Evolutionary conservation across 768 basidiomycete genomes (phyloP).

Genomic region (Kwoniella sp.): DNA sequence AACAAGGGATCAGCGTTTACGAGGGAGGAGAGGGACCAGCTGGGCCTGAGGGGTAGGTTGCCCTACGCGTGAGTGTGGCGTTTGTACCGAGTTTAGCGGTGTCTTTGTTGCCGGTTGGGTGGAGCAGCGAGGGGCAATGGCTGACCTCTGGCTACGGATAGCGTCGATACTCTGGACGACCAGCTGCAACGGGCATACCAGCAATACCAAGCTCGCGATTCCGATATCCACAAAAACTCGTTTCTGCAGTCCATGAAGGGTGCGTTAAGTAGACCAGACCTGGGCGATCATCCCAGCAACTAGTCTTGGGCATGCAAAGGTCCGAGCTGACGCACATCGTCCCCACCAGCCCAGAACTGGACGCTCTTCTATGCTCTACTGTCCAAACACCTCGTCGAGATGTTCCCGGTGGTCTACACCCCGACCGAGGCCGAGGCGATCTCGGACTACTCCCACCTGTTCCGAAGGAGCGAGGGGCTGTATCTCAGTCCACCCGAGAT

Average conservation of each 20-base stretch:
- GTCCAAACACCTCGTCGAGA: constrained; percentile 59
- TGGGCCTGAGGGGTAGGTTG: constrained; percentile 56
- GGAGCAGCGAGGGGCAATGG: no score
- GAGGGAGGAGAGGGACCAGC: constrained; percentile 61
- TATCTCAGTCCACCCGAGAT: constrained; percentile 62
- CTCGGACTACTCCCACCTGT: constrained; percentile 75
- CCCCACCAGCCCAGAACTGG: constrained; percentile 54
- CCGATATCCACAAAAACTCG: constrained; percentile 62
- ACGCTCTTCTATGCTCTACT: constrained; percentile 72
- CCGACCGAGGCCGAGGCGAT: constrained; percentile 68
- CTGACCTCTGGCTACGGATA: constrained; percentile 39
- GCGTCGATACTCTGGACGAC: constrained; percentile 65
- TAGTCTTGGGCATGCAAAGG: not conserved
- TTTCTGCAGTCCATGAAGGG: constrained; percentile 54
- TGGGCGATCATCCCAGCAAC: not conserved
- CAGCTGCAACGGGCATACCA: constrained; percentile 71
- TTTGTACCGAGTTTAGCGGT: not conserved
- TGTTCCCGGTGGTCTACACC: constrained; percentile 49
- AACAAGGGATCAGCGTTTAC: constrained; percentile 70
- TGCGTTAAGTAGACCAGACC: constrained; percentile 10
- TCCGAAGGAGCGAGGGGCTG: constrained; percentile 69
- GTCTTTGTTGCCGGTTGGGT: not conserved
- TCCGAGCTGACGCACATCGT: not conserved
- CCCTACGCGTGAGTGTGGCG: constrained; percentile 43
- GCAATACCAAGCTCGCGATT: constrained; percentile 54